Evolutionary conservation across 306 rosid species (phyloP).

Genomic region (Ziziphus jujuba): DNA sequence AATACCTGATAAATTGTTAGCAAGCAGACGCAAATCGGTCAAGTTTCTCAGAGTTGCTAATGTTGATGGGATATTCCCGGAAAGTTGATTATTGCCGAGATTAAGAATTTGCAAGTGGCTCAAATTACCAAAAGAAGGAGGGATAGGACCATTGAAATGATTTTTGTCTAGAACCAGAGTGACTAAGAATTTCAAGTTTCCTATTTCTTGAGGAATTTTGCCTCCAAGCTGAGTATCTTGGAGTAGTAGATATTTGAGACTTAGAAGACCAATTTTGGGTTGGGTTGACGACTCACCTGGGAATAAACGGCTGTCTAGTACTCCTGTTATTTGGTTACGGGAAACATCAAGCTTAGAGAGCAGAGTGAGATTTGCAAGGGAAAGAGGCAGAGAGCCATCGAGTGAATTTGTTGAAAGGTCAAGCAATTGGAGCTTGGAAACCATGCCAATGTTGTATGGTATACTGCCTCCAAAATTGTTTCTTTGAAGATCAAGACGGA

Average conservation of each 20-base stretch:
- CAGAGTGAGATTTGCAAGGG: slow-evolving; percentile 48
- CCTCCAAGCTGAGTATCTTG: slow-evolving; percentile 41
- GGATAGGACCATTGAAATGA: slow-evolving; percentile 40
- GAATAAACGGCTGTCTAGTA: slow-evolving; percentile 41
- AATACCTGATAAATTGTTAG: slow-evolving; percentile 36
- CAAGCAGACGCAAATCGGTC: slow-evolving; percentile 32
- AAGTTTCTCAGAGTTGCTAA: slow-evolving; percentile 40
- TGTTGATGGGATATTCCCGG: slow-evolving; percentile 40
- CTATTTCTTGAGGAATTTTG: slow-evolving; percentile 43
- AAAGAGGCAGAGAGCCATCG: slow-evolving; percentile 50
- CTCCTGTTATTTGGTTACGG: slow-evolving; percentile 42
- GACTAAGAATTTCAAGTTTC: slow-evolving; percentile 37
- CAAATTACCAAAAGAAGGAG: too few species aligned
- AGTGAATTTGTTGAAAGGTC: slow-evolving; percentile 51
- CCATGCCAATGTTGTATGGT: slow-evolving; percentile 43
- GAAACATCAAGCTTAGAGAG: slow-evolving; percentile 57
- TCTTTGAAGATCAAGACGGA: slow-evolving; percentile 46
- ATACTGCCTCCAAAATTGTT: slow-evolving; percentile 44
- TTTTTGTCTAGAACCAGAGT: slow-evolving; percentile 33
- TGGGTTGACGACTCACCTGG: slow-evolving; percentile 21
- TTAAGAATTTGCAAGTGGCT: too few species aligned
- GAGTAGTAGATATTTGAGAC: slow-evolving; percentile 39
- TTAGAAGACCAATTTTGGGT: slow-evolving; percentile 32
- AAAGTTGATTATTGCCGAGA: slow-evolving; percentile 26
- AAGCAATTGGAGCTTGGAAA: slow-evolving; percentile 48